phyloP scores from a whole-genome alignment of 805 yeast species.

The Ogataea philodendri region DNA sequence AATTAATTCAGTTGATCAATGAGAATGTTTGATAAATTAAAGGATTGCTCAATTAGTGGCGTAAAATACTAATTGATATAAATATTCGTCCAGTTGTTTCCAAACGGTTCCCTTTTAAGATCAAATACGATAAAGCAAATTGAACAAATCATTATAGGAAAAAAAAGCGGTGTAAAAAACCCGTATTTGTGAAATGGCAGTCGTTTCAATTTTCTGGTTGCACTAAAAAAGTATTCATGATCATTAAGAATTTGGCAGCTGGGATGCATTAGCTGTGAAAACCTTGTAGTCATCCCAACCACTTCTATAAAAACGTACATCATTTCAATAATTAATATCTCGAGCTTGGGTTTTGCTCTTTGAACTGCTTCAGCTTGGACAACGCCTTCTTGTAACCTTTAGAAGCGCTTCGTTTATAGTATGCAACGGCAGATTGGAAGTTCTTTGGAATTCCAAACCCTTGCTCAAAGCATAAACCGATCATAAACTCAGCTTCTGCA shows the following conservation, averaged over 20 bases:
- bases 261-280: too few relatives aligned
- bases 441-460: slow-evolving; percentile 57
- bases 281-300: too few relatives aligned
- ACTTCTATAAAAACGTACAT: slow-evolving; percentile 2
- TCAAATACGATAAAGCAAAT: slow-evolving; percentile 13
- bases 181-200: too few relatives aligned
- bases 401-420: slow-evolving; percentile 59
- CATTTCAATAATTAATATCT: slow-evolving; percentile 1
- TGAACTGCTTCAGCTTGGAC: slow-evolving; percentile 32
- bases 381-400: slow-evolving; percentile 60
- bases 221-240: too few relatives aligned
- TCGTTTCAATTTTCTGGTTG: too few relatives aligned
- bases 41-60: too few relatives aligned
- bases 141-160: slow-evolving; percentile 15
- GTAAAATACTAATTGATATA: too few relatives aligned
- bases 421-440: slow-evolving; percentile 42
- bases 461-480: slow-evolving; percentile 65
- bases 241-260: slow-evolving; percentile 12
- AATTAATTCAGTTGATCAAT: too few relatives aligned
- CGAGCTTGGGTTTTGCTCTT: slow-evolving; percentile 1
- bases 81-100: slow-evolving; percentile 4
- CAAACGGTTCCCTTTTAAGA: slow-evolving; percentile 9
- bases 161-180: slow-evolving; percentile 1
- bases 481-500: slow-evolving; percentile 63
- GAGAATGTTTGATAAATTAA: too few relatives aligned